A percentile compares a stretch with the other conserved stretches of the same genome.
phyloP scores from a whole-genome alignment of 352 stramenopile species.

The Pythium insidiosum region DNA sequence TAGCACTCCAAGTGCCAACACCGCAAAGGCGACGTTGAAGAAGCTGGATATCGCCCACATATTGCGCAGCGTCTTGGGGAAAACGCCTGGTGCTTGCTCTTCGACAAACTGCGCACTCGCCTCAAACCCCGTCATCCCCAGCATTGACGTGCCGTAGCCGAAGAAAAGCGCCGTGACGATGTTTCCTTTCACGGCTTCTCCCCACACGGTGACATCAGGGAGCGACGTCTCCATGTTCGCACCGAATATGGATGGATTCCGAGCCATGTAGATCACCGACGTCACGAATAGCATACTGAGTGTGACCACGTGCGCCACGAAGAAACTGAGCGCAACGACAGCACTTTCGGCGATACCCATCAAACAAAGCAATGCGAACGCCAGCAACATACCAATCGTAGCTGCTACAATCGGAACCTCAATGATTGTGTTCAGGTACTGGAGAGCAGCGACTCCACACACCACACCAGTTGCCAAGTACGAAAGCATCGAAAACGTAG shows the following conservation, averaged over 20 bases:
- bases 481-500: slow-evolving; percentile 71
- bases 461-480: slow-evolving; percentile 79
- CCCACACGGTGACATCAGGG: slow-evolving; percentile 24
- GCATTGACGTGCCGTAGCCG: slow-evolving; percentile 52
- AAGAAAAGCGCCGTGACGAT: slow-evolving; percentile 38
- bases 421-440: slow-evolving; percentile 71
- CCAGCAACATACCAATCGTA: slow-evolving; percentile 39
- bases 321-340: slow-evolving; percentile 64
- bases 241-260: slow-evolving; percentile 40
- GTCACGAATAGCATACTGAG: slow-evolving; percentile 41
- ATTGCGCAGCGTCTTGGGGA: slow-evolving; percentile 74
- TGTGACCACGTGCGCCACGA: slow-evolving; percentile 58
- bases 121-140: slow-evolving; percentile 83
- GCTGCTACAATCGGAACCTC: slow-evolving; percentile 32
- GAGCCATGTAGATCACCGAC: slow-evolving; percentile 37
- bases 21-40: slow-evolving; percentile 71
- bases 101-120: slow-evolving; percentile 80
- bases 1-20: slow-evolving; percentile 61
- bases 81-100: slow-evolving; percentile 69
- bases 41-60: slow-evolving; percentile 73
- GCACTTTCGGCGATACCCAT: slow-evolving; percentile 75
- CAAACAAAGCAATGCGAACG: slow-evolving; percentile 66
- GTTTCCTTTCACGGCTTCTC: slow-evolving; percentile 14
- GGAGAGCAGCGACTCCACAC: slow-evolving; percentile 50
- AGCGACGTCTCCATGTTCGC: slow-evolving; percentile 45